Conservation (phyloP, 768 basidiomycete genomes). For the Hygrophorus pudorinus region DNA sequence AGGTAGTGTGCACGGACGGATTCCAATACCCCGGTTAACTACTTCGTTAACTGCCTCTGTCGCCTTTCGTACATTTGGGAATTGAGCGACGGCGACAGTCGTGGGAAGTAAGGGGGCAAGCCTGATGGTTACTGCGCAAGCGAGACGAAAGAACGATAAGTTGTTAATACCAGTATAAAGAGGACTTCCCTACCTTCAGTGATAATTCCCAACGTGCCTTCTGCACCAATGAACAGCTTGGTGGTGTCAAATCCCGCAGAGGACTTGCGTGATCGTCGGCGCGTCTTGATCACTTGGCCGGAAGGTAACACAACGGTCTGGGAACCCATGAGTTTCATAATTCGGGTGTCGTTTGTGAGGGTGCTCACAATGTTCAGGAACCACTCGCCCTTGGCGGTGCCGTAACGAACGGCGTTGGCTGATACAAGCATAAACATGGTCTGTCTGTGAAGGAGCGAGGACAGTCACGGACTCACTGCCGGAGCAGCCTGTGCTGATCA, state of each 20-base stretch:
- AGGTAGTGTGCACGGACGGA: too few species aligned
- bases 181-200: conserved; percentile 54
- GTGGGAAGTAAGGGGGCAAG: conserved; percentile 76
- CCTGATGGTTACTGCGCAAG: conserved; percentile 58
- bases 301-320: conserved; percentile 85
- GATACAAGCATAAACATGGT: background rate
- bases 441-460: background rate
- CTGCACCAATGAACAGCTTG: conserved; percentile 80
- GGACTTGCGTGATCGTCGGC: conserved; percentile 68
- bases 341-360: background rate
- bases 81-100: conserved; percentile 82
- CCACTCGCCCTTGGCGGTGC: conserved; percentile 87
- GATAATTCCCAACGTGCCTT: conserved; percentile 75
- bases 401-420: conserved; percentile 78
- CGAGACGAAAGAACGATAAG: conserved; percentile 27
- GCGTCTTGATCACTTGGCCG: conserved; percentile 87
- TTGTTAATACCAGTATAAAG: background rate
- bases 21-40: conserved; percentile 25
- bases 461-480: conserved; percentile 49
- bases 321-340: background rate
- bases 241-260: conserved; percentile 83
- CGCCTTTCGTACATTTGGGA: conserved; percentile 69
- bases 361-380: conserved; percentile 57
- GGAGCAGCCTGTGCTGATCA: conserved; percentile 81
- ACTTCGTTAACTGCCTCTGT: conserved; percentile 79